A percentile compares a stretch with the other conserved stretches of the same genome.
phyloP scores from a whole-genome alignment of 2,329 filamentous ascomycete genomes.

The Canariomyces notabilis region DNA sequence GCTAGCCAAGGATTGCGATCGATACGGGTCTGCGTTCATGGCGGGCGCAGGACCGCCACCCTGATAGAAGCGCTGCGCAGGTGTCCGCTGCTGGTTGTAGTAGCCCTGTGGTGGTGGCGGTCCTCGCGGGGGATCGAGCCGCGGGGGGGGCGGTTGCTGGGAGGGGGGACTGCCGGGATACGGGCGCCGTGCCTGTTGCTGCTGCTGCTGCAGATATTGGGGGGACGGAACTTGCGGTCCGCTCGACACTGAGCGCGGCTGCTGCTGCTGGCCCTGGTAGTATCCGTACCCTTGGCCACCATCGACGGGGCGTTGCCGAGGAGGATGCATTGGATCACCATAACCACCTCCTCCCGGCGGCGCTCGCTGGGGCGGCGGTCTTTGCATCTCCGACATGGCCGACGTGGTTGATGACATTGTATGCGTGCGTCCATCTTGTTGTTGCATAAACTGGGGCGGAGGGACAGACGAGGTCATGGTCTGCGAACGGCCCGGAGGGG shows the following conservation, averaged over 20 bases:
- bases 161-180: conserved; percentile 33
- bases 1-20: conserved; percentile 88
- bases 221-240: conserved; percentile 42
- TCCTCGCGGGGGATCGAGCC: conserved; percentile 31
- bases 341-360: conserved; percentile 35
- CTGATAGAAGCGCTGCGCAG: conserved; percentile 57
- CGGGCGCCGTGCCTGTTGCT: conserved; percentile 40
- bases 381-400: conserved; percentile 56
- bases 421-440: conserved; percentile 64
- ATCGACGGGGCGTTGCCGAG: conserved; percentile 41
- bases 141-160: conserved; percentile 35
- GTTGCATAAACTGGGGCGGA: conserved; percentile 41
- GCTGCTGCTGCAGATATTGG: conserved; percentile 46
- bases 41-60: conserved; percentile 60
- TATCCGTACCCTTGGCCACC: conserved; percentile 46
- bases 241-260: conserved; percentile 44
- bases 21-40: conserved; percentile 77
- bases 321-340: conserved; percentile 32
- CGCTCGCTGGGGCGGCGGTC: conserved; percentile 57
- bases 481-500: conserved; percentile 83
- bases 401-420: conserved; percentile 61
- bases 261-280: conserved; percentile 48
- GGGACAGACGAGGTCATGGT: conserved; percentile 82
- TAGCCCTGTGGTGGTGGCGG: conserved; percentile 43
- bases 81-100: conserved; percentile 37